Evolutionary conservation across 495 filamentous ascomycete species (phyloP).

Genomic region (Podospora fimiseda): DNA sequence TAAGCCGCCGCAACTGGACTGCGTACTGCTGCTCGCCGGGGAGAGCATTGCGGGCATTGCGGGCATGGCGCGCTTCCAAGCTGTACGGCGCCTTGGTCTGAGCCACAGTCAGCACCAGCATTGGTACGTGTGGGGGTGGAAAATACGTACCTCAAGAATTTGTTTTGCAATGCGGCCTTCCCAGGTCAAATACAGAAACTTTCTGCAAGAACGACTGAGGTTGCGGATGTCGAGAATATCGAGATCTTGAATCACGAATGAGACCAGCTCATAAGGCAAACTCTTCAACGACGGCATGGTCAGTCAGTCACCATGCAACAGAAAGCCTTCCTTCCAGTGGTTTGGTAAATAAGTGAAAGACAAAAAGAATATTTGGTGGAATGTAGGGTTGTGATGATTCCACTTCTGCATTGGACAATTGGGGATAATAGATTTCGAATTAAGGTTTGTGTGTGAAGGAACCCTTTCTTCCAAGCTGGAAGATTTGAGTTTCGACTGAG

Average conservation of each 20-base stretch:
- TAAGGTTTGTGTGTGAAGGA: too few relatives aligned
- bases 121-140: not conserved
- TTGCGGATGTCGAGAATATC: constrained; percentile 45
- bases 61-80: constrained; percentile 52
- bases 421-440: too few relatives aligned
- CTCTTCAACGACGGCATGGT: too few relatives aligned
- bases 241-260: constrained; percentile 51
- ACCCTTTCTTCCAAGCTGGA: too few relatives aligned
- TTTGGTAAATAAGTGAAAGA: too few relatives aligned
- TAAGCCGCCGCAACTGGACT: constrained; percentile 51
- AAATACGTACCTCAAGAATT: constrained; percentile 47
- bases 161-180: constrained; percentile 58
- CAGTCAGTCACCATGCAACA: not conserved
- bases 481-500: too few relatives aligned
- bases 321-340: too few relatives aligned
- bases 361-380: too few relatives aligned
- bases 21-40: constrained; percentile 46
- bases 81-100: constrained; percentile 52
- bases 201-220: constrained; percentile 45
- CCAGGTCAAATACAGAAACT: constrained; percentile 46
- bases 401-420: too few relatives aligned
- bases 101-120: constrained; percentile 13
- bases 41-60: too few relatives aligned
- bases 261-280: constrained; percentile 61
- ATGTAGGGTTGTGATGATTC: too few relatives aligned